A percentile compares a stretch with the other conserved stretches of the same genome.
phyloP scores from a whole-genome alignment of 140 eudicot genomes.

The Erigeron philadelphicus region DNA sequence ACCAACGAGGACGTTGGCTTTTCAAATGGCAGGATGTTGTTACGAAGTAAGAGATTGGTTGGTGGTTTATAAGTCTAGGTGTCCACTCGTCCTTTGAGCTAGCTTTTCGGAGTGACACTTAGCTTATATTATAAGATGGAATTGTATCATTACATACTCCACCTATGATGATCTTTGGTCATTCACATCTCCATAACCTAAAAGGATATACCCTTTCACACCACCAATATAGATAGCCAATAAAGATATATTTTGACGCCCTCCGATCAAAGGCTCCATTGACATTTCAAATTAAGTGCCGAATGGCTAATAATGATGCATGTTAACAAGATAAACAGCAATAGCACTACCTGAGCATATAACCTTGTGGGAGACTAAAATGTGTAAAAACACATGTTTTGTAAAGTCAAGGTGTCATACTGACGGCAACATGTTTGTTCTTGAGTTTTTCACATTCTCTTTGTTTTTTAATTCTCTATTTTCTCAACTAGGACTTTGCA shows the following conservation, averaged over 20 bases:
- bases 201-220: constrained; percentile 19
- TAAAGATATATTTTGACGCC: constrained; percentile 13
- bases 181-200: neutral
- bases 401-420: neutral
- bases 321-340: neutral
- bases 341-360: neutral
- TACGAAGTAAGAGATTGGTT: too few relatives aligned
- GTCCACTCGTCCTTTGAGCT: too few relatives aligned
- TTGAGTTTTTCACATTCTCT: neutral
- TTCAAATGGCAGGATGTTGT: too few relatives aligned
- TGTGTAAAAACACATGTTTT: neutral
- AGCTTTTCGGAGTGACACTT: too few relatives aligned
- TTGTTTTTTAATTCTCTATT: neutral
- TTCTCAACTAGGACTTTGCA: neutral
- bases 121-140: too few relatives aligned
- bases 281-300: neutral
- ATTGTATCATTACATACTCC: neutral
- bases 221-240: constrained; percentile 19
- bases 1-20: too few relatives aligned
- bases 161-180: neutral
- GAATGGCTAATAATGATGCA: neutral
- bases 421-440: neutral
- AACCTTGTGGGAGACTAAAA: neutral
- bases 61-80: too few relatives aligned
- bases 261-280: constrained; percentile 9